phyloP scores from a whole-genome alignment of 495 filamentous ascomycete genomes.

The Tuber calosporum region DNA sequence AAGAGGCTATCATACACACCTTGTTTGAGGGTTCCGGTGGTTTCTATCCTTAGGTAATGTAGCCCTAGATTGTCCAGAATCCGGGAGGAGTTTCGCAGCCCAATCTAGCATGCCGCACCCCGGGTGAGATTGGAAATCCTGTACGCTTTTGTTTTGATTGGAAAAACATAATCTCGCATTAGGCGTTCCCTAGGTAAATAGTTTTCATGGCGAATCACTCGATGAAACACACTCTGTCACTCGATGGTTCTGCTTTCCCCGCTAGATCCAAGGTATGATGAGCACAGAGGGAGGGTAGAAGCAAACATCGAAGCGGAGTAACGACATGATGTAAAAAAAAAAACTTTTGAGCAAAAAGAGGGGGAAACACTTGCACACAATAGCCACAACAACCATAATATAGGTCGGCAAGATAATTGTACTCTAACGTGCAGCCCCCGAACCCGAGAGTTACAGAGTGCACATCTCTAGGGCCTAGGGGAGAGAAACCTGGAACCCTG shows the following conservation, averaged over 20 bases:
- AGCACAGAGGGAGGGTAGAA: background rate
- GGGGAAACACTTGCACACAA: background rate
- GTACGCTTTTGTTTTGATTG: background rate
- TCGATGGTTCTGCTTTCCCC: background rate
- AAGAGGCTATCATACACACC: background rate
- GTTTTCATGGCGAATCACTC: background rate
- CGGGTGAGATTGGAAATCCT: background rate
- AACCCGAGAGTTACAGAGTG: background rate
- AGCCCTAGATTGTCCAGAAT: background rate
- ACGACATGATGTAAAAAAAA: background rate
- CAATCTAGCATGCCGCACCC: background rate
- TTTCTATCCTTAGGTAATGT: background rate
- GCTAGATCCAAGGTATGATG: background rate
- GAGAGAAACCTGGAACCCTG: too few species aligned
- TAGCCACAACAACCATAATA: background rate
- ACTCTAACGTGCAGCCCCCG: background rate
- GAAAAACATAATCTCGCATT: background rate
- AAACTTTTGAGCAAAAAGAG: background rate
- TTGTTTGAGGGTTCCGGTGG: background rate
- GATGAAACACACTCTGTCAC: background rate
- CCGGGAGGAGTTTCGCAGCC: background rate
- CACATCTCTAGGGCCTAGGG: background rate
- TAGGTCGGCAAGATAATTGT: background rate
- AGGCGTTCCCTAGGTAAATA: background rate
- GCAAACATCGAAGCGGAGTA: background rate